Evolutionary conservation across 495 filamentous ascomycete species (phyloP).

Genomic region (Pseudevernia furfuracea): DNA sequence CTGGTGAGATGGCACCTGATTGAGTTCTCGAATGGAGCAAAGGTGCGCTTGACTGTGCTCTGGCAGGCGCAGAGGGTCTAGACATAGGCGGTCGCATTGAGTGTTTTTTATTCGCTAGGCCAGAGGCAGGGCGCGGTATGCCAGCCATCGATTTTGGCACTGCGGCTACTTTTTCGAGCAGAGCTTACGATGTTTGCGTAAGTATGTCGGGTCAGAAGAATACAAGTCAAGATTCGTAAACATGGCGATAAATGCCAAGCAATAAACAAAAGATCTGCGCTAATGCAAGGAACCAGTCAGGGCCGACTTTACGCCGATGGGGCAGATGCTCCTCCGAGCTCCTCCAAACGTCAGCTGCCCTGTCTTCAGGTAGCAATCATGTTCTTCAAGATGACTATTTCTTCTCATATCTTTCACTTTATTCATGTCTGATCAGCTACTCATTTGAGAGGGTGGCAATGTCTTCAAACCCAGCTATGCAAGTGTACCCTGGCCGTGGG

Average conservation of each 20-base stretch:
- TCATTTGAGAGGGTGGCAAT: neutral
- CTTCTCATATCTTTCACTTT: neutral
- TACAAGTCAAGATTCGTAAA: conserved; percentile 5
- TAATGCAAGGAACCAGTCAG: neutral
- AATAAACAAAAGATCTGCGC: conserved; percentile 17
- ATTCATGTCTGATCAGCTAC: neutral
- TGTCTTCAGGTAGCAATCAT: neutral
- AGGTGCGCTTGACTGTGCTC: conserved; percentile 41
- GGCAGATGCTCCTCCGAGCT: neutral
- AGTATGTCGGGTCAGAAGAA: neutral
- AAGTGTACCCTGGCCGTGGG: conserved; percentile 67
- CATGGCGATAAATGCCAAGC: conserved; percentile 6
- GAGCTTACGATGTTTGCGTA: neutral
- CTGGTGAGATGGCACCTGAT: conserved; percentile 52
- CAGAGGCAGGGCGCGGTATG: conserved; percentile 45
- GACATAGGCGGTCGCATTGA: conserved; percentile 49
- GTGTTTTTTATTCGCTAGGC: conserved; percentile 45
- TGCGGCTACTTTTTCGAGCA: neutral
- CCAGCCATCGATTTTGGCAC: conserved; percentile 40
- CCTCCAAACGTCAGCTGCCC: conserved; percentile 10
- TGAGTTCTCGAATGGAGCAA: conserved; percentile 35
- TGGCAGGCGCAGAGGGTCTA: conserved; percentile 35
- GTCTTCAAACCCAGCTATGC: conserved; percentile 27
- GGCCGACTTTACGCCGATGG: conserved; percentile 7
- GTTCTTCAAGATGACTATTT: neutral